Evolutionary conservation across 495 filamentous ascomycete genomes (phyloP).

Genomic region (Penicillium longicatenatum): DNA sequence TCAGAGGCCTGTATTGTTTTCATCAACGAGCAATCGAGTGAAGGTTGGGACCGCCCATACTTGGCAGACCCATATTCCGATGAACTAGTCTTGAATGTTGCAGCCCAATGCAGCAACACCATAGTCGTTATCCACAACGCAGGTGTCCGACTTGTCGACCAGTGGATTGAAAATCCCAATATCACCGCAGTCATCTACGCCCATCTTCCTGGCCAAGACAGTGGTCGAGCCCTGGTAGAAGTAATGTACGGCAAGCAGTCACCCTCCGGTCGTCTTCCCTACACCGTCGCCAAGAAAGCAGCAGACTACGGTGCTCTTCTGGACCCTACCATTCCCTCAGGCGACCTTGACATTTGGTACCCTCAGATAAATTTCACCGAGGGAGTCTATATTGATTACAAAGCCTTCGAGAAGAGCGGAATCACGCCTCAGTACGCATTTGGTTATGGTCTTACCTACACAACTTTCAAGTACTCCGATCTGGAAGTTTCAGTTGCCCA

Average conservation of each 20-base stretch:
- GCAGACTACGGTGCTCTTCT: constrained; percentile 61
- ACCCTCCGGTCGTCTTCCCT: constrained; percentile 72
- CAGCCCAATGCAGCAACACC: constrained; percentile 55
- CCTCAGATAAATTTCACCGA: constrained; percentile 69
- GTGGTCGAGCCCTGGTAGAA: constrained; percentile 69
- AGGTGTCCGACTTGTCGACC: constrained; percentile 37
- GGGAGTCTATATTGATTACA: constrained; percentile 76
- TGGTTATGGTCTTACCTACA: constrained; percentile 81
- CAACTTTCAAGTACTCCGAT: constrained; percentile 66
- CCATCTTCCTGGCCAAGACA: constrained; percentile 74
- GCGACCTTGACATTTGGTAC: constrained; percentile 52
- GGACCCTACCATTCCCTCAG: constrained; percentile 49
- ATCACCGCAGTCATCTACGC: constrained; percentile 72
- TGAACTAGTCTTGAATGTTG: constrained; percentile 57
- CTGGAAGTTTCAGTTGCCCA: constrained; percentile 24
- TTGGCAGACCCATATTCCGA: constrained; percentile 46
- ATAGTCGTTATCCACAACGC: constrained; percentile 49
- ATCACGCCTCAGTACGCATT: constrained; percentile 71
- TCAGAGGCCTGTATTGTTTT: constrained; percentile 63
- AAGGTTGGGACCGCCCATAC: constrained; percentile 44
- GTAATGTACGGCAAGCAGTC: constrained; percentile 71
- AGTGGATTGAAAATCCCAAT: constrained; percentile 46
- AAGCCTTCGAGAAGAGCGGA: constrained; percentile 68
- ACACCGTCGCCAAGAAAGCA: constrained; percentile 74
- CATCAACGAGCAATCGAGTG: constrained; percentile 59